Base-by-base conservation (phyloP, 257 asterid species). In the Plantago ovata region DNA sequence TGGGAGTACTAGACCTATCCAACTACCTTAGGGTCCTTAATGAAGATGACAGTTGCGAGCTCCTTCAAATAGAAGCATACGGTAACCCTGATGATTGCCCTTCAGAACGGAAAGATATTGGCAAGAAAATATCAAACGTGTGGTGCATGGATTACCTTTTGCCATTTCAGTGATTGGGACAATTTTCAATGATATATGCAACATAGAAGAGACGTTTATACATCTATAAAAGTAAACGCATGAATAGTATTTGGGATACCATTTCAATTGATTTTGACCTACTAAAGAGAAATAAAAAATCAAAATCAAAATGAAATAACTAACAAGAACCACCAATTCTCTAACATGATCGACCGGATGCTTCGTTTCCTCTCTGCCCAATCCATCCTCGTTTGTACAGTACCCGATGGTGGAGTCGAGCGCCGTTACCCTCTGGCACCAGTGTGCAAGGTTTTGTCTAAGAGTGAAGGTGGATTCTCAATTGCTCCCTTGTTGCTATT, bases 361-460 rank as follows among this genome's bases (percentile, higher is more conserved):
- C 72, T 77, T 52, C 66, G 73, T 12, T 68, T 80, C 3, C 76
- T 80, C 23, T 67, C 83, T n/a, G 32, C 70, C 63, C 21, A 65
- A 39, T 41, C 65, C 15, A 44, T 79, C 8, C 62, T 80, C 12
- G 13, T 44, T 0, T 79, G 75, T 69, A 38, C 6, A 28, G 39
- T 39, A 12, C 48, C 56, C 1, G 48, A 45, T 23, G 69, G 70
- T 10, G 45, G 63, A 10, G 51, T 32, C 1, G 69, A 64, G 48
- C 69, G 77, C 15, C 38, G 12, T 9, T 79, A 76, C 18, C 61
- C 73, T 14, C 19, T 76, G 63, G 65, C 69, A 0, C 82, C 78
- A 7, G 56, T 68, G 9, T 64, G 68, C 61, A 57, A 73, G 65
- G 68, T 36, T 16, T 61, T 76, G 43, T 65, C 72, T 7, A 63